phyloP scores from a whole-genome alignment of 2,329 filamentous ascomycete genomes.

The Verticillium albo-atrum region DNA sequence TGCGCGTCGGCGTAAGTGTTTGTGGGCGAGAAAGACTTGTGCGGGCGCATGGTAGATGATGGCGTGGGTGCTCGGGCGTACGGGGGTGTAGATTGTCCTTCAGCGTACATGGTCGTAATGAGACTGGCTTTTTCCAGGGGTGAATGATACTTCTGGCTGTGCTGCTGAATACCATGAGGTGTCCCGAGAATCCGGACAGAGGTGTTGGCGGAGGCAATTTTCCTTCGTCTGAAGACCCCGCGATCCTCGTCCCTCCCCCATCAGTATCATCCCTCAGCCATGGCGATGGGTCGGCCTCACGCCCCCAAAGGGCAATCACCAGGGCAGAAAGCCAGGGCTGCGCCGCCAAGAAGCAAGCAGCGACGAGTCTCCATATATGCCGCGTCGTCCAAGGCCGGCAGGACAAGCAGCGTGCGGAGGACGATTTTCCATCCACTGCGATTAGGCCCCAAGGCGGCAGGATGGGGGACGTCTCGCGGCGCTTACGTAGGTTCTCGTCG shows the following conservation, averaged over 20 bases:
- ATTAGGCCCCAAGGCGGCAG: not conserved
- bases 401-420: not conserved
- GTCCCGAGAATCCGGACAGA: not conserved
- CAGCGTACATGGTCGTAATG: not conserved
- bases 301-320: not conserved
- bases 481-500: not conserved
- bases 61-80: not conserved
- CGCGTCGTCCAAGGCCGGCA: not conserved
- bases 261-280: not conserved
- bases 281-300: not conserved
- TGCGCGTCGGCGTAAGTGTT: constrained; percentile 26
- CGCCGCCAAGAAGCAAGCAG: not conserved
- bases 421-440: not conserved
- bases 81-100: not conserved
- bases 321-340: not conserved
- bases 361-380: not conserved
- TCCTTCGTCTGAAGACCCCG: not conserved
- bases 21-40: not conserved
- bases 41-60: not conserved
- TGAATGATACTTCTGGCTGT: not conserved
- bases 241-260: not conserved
- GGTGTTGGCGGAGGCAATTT: not conserved
- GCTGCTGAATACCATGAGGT: not conserved
- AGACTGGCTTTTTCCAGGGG: not conserved
- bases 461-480: not conserved